Evolutionary conservation across 176 grass and related monocot genomes (phyloP), one percentile per base, ranked within the genome.

Genomic region (Guadua angustifolia): DNA sequence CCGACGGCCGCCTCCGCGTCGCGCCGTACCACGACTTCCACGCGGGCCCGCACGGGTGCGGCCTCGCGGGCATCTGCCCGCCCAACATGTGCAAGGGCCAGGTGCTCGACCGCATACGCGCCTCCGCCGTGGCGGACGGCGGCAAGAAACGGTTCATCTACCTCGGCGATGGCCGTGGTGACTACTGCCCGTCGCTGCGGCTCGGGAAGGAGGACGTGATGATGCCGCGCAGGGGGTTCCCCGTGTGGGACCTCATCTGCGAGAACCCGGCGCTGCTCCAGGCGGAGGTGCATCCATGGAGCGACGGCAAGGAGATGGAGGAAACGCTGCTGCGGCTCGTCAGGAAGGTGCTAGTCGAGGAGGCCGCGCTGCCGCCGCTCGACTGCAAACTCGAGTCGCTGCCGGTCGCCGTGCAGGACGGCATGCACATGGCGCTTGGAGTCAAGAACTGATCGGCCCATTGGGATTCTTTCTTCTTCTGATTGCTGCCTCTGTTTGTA

Each of bases 81-180:
- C 91, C 95, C 60, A 95, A 98, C 83, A 98, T 98, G 95, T 98
- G 95, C 93, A 95, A 95, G 92, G 92, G 86, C 42, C 78, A 38
- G 52, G 78, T 91, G 77, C 63, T 94, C 1, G 92, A 94, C 71
- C 53, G 90, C 74, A 88, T 97, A 60, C 86, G 78, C 61, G 40
- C 43, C 22, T 83, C 83, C 0, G 79, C 63, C 24, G 52, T 17
- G 9, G 25, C 58, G 0, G 83, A 59, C 3, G 77, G 60, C 35
- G 73, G 69, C 8, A 67, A 78, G 82, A 97, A 92, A 75, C 86
- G 61, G 9, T 77, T 94, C 46, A 79, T 97, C 49, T 97, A 97
- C 90, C 74, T 97, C 0, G 95, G 95, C 25, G 95, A 97, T 69
- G 95, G 95, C 0, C 84, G 89, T 63, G 95, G 95, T 7, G 95